Evolutionary conservation across 2,329 filamentous ascomycete species (phyloP).

Genomic region (Botryotinia convoluta): DNA sequence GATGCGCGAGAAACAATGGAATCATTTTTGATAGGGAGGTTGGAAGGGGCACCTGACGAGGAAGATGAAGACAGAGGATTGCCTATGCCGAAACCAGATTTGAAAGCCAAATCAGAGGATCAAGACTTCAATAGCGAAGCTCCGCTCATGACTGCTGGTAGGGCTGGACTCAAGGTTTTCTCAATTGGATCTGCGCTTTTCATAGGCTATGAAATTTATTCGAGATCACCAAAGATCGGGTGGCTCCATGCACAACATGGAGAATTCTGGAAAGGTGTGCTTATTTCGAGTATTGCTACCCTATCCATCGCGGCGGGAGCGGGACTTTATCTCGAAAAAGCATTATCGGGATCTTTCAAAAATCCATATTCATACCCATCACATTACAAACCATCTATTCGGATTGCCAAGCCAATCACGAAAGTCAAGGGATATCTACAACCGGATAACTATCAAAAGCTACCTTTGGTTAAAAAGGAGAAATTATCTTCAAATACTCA

Average conservation of each 20-base stretch:
- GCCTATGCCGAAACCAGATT: slow-evolving; percentile 22
- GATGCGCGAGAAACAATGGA: slow-evolving; percentile 26
- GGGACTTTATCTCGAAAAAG: slow-evolving; percentile 21
- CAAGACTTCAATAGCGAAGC: slow-evolving; percentile 18
- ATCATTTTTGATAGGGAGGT: slow-evolving; percentile 20
- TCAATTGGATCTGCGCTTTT: slow-evolving; percentile 14
- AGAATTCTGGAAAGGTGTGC: slow-evolving; percentile 27
- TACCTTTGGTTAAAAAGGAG: slow-evolving; percentile 27
- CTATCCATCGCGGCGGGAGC: slow-evolving; percentile 5
- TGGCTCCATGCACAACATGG: slow-evolving; percentile 37
- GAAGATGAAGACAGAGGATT: slow-evolving; percentile 20
- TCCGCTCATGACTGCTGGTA: slow-evolving; percentile 16
- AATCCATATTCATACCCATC: slow-evolving; percentile 23
- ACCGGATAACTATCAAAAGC: slow-evolving; percentile 26
- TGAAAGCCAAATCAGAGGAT: slow-evolving; percentile 15
- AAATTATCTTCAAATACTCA: slow-evolving; percentile 25
- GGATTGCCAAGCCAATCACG: slow-evolving; percentile 21
- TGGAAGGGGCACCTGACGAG: slow-evolving; percentile 21
- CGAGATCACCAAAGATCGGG: slow-evolving; percentile 16
- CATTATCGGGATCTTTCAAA: slow-evolving; percentile 4
- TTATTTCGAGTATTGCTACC: slow-evolving; percentile 20
- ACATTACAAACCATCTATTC: slow-evolving; percentile 20
- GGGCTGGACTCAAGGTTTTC: slow-evolving; percentile 11
- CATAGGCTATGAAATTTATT: slow-evolving; percentile 18
- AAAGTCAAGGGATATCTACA: slow-evolving; percentile 21